Base-by-base conservation (phyloP, 1,139 yeast species). In the Suhomyces choctaworum region DNA sequence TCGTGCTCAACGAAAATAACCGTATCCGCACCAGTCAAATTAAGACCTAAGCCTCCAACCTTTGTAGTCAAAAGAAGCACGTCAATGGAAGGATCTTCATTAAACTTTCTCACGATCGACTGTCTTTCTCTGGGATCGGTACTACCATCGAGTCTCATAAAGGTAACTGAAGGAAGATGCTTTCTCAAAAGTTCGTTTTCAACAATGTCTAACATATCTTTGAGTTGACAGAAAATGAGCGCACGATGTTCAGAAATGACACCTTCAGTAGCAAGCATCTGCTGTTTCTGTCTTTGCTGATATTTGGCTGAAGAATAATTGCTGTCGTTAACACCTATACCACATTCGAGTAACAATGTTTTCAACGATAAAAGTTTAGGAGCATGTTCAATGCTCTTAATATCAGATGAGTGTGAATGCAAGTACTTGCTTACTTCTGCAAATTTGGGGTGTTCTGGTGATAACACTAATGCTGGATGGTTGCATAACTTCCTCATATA, bases 1-100 rank as follows among this genome's bases (percentile, higher is more conserved):
- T 94, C 99, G 56, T 94, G 99, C 56, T 94, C 99, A 25, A 94
- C 95, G 64, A 94, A 94, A 10, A 94, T 92, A 33, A 94, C 99
- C 0, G 98, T 94, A 57, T 94, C 99, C 0, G 98, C 98, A 44
- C 99, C 98, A 0, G 99, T 94, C 58, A 94, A 73, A 57, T 94
- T 94, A 54, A 94, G 78, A 9, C 99, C 99, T 42, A 94, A 73
- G 16, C 99, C 99, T 57, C 99, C 99, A 29, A 94, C 99, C 60
- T 92, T 95, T 0, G 99, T 94, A 0, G 98, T 94, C 50, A 94
- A 69, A 29, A 94, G 68, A 37, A 94, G 64, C 17, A 94, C 89
- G 62, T 94, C 99, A 50, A 94, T 94, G 0, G 97, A 89, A 2
- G 98, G 98, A 58, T 94, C 99, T 44, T 83, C 90, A 51, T 94